Evolutionary conservation across 176 grass and related monocot genomes (phyloP), one percentile per base, ranked within the genome.

Genomic region (Hsuehochloa calcarea): DNA sequence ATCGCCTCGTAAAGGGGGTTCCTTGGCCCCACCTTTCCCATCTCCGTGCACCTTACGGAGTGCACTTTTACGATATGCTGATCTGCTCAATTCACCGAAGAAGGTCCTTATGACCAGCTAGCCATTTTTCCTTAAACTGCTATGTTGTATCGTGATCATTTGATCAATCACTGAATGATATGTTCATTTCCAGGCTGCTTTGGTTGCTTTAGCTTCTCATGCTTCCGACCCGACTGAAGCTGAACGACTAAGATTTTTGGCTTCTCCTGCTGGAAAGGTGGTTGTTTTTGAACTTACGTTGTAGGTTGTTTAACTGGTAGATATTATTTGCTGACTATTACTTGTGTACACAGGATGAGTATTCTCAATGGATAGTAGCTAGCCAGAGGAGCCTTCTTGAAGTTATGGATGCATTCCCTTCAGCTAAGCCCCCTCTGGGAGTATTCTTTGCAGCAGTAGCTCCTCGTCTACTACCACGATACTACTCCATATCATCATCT

Each of bases 191-290:
- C 79, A 97, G 94, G 87, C 92, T 81, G 94, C 94, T 87, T 82
- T 97, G 78, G 55, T 87, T 80, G 94, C 94, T 85, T 92, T 97
- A 85, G 92, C 94, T 78, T 63, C 94, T 81, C 79, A 94, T 72
- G 91, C 94, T 38, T 92, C 92, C 78, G 92, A 97, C 77, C 88
- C 60, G 16, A 77, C 41, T 46, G 94, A 97, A 79, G 87, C 89
- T 72, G 92, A 97, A 72, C 79, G 90, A 52, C 78, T 97, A 68
- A 90, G 85, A 78, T 94, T 90, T 17, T 85, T 97, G 85, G 92
- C 94, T 77, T 97, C 90, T 80, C 94, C 94, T 73, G 89, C 94
- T 90, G 94, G 94, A 92, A 97, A 97, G 94, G 94, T 97, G 71
- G 52, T 38, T 85, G 74, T 59, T 72, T 50, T 31, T 67, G 49